These are phyloP conservation scores for Xylaria sp. DNA, from an alignment of 2,329 filamentous ascomycete species.

Conservation along the genomic window DNA sequence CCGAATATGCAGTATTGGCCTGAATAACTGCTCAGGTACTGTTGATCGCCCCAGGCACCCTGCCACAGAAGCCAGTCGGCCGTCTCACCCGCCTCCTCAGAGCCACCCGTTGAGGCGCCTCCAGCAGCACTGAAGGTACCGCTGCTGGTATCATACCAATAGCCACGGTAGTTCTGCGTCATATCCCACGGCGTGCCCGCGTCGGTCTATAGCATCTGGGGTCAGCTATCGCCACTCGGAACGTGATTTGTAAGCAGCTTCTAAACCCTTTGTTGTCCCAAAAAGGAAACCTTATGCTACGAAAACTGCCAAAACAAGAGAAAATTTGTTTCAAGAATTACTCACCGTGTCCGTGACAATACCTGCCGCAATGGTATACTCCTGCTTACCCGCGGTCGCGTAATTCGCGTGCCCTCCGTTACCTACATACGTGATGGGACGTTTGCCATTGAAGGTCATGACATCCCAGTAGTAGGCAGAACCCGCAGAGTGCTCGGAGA, in stretches of 20 bases:
- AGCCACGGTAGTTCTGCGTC: slow-evolving; percentile 31
- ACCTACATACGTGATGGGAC: slow-evolving; percentile 30
- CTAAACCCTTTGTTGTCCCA: background rate
- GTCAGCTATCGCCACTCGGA: background rate
- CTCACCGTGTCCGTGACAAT: slow-evolving; percentile 23
- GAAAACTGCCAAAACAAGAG: background rate
- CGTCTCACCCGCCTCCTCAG: slow-evolving; percentile 24
- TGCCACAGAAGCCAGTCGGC: slow-evolving; percentile 25
- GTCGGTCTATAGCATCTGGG: slow-evolving; percentile 7
- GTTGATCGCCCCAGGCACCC: slow-evolving; percentile 29
- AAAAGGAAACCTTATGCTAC: background rate
- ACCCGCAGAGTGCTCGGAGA: slow-evolving; percentile 28
- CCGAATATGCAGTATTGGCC: slow-evolving; percentile 30
- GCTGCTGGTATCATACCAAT: slow-evolving; percentile 28
- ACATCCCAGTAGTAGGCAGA: slow-evolving; percentile 33
- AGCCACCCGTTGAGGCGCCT: slow-evolving; percentile 23
- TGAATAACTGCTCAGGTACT: slow-evolving; percentile 22
- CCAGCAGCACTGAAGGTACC: slow-evolving; percentile 27
- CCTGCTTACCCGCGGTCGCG: slow-evolving; percentile 27
- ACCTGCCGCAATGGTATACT: slow-evolving; percentile 26
- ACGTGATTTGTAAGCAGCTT: background rate
- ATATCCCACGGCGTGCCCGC: slow-evolving; percentile 30
- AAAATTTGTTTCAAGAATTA: background rate
- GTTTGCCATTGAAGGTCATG: slow-evolving; percentile 31
- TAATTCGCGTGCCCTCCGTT: slow-evolving; percentile 33